Evolutionary conservation across 2,329 filamentous ascomycete species (phyloP), one percentile per base, ranked within the genome.

Genomic region (Rhynchosporium agropyri): DNA sequence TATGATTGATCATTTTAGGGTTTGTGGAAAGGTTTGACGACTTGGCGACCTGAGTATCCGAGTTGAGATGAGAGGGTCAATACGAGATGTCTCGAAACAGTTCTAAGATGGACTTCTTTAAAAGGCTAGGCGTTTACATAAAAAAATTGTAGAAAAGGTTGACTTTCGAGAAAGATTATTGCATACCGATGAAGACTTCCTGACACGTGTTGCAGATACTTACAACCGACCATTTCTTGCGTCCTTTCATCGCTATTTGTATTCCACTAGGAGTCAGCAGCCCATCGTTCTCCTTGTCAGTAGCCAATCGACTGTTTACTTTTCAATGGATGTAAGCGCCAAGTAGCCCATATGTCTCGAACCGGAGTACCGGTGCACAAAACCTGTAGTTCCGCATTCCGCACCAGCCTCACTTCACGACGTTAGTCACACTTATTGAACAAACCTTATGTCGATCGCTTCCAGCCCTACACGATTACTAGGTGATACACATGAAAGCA

Each of bases 1-100:
- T 4, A 57, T 68, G 66, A 48, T 68, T 65, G 42, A 69, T 69
- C 68, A 66, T 65, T 71, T 68, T 58, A 31, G 15, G n/a, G 38
- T 31, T 48, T 45, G 42, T n/a, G 33, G 3, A 10, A 2, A 46
- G 2, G 8, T 10, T 46, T 26, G 43, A 28, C 15, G 4, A 20
- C 43, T 46, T 46, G n/a, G n/a, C n/a, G 15, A n/a, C 15, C 20
- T 15, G 43, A 20, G 20, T 8, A 28, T 46, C 43, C 33, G 33
- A 36, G 6, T 36, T 10, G 33, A 36, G 33, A 36, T 36, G 33
- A 10, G 33, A 36, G 33, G 1, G 9, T 10, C 33, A 36, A 26
- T 20, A 46, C n/a, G 13, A 46, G 28, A 20, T 46, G 43, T 15
- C 43, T 46, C 20, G 4, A 46, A 10, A 36, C 9, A 36, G 33